A percentile compares a stretch with the other conserved stretches of the same genome.
These are phyloP conservation scores for Penium margaritaceum DNA, from an alignment of 139 green algal species.

Conservation along the genomic window DNA sequence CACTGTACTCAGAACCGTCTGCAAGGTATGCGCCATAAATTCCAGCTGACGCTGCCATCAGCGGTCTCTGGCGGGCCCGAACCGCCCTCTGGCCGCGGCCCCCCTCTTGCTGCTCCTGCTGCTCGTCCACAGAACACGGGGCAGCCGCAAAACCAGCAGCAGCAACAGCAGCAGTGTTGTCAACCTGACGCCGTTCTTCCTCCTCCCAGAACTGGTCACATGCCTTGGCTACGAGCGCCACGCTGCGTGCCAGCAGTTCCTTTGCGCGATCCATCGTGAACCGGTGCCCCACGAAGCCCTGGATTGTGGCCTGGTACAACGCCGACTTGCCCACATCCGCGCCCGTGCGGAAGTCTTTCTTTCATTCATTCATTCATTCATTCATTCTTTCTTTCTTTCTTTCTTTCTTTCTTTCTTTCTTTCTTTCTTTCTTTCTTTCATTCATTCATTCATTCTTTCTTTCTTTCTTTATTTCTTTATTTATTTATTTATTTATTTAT, in stretches of 20 bases:
- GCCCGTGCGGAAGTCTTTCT: slow-evolving; percentile 31
- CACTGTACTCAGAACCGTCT: slow-evolving; percentile 45
- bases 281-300: slow-evolving; percentile 28
- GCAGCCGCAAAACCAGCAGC: no score
- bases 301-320: slow-evolving; percentile 42
- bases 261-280: slow-evolving; percentile 10
- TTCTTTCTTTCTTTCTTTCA: no score
- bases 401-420: no score
- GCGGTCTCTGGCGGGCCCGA: neutral
- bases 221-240: slow-evolving; percentile 28
- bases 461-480: no score
- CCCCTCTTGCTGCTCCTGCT: neutral
- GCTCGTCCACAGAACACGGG: no score
- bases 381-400: no score
- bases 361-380: no score
- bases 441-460: no score
- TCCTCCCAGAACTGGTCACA: slow-evolving; percentile 28
- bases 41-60: slow-evolving; percentile 43
- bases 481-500: no score
- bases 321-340: slow-evolving; percentile 37
- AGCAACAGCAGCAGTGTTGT: no score
- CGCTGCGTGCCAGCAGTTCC: slow-evolving; percentile 21
- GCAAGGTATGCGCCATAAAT: slow-evolving; percentile 43
- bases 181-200: neutral
- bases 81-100: neutral